Base-by-base conservation (phyloP, 1,139 yeast genomes). In the Geotrichum europaeum region DNA sequence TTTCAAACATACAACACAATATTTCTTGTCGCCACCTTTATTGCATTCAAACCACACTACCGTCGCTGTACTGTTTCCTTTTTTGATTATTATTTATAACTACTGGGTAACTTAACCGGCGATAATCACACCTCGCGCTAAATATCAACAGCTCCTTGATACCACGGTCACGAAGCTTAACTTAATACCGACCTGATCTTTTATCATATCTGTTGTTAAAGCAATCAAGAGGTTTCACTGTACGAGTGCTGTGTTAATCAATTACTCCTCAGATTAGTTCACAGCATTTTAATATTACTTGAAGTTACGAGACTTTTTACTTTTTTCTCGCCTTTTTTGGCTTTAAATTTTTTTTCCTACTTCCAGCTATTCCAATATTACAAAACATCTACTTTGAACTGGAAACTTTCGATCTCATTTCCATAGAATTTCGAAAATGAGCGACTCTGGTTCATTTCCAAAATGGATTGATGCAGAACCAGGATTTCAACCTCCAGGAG, bases 381-480 rank as follows among this genome's bases (percentile, higher is more conserved):
- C 18, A n/a, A n/a, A 5, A 15, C 47, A n/a, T 4, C 10, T 40
- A 15, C 10, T 40, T 40, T 40, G 47, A n/a, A 13, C 9, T 3
- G n/a, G 40, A 34, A 12, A 34, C 4, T 13, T n/a, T 15, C 15
- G 40, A 40, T 7, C 4, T 15, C 20, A 15, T 18, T n/a, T n/a
- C 13, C 10, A 40, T 18, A 40, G 13, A 13, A n/a, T 5, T 7
- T 18, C n/a, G 3, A 40, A 50, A 6, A 50, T 25, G 36, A 28
- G 36, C 53, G 13, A 47, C 28, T 24, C 56, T 18, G 18, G 24
- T 7, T 24, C 36, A 24, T 20, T 25, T 32, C 18, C 32, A 18
- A 45, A 6, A 20, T 54, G 57, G 57, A 18, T 54, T 47, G 43
- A 18, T 47, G 22, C 57, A 15, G 57, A 54, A 25, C 51, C 57